Percentiles rank a stretch among this genome's conserved stretches.
Evolutionary conservation across 169 alveolate genomes (phyloP).

Genomic region (Plasmodium inui): DNA sequence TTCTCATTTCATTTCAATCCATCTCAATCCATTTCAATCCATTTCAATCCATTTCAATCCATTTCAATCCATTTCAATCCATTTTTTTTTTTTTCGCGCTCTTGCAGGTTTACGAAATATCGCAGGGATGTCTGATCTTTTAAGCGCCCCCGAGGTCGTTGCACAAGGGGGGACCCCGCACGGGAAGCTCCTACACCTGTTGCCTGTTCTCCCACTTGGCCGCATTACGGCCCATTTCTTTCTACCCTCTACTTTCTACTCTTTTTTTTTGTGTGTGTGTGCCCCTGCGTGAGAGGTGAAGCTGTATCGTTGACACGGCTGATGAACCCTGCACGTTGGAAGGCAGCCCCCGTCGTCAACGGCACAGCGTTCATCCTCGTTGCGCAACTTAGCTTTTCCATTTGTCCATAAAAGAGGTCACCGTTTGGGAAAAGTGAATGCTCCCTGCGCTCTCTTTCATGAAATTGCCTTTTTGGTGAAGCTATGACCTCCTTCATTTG

Average conservation of each 20-base stretch:
- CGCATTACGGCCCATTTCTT: neutral
- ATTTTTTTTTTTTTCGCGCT: neutral
- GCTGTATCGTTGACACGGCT: neutral
- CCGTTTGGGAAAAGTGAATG: neutral
- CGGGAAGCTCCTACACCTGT: neutral
- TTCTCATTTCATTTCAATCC: neutral
- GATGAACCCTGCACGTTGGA: neutral
- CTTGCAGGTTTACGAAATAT: conserved; percentile 60
- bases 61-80: neutral
- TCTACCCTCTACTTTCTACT: neutral
- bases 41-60: neutral
- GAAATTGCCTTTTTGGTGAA: neutral
- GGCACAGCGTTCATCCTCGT: neutral
- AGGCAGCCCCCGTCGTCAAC: neutral
- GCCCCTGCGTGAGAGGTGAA: neutral
- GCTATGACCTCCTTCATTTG: neutral
- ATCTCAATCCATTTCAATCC: neutral
- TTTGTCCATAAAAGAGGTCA: neutral
- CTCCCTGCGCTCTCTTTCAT: neutral
- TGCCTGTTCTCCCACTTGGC: neutral
- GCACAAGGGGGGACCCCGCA: neutral
- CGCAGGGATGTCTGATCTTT: conserved; percentile 35
- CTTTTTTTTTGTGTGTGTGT: neutral
- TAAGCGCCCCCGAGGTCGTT: neutral
- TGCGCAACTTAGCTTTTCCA: neutral